Base-by-base conservation (phyloP, 352 stramenopile species). In the Phytophthora constricta region DNA sequence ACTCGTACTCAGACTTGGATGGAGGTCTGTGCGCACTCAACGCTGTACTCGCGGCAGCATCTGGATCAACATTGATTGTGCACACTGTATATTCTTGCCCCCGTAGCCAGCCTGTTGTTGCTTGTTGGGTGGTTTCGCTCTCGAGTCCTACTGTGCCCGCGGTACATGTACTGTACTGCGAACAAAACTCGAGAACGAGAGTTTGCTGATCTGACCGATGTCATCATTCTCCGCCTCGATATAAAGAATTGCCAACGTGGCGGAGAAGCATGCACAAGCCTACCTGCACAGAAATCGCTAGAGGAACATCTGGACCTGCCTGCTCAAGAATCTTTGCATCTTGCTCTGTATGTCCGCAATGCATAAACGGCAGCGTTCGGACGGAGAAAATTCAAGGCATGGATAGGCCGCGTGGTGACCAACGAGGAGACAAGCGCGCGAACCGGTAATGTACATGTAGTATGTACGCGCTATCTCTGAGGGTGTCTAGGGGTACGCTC, bases 51-150 rank as follows among this genome's bases (percentile, higher is more conserved):
- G 65, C 67, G 65, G 65, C 45, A 72, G 41, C 20, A 28, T 48
- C 26, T 22, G 25, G 50, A 62, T 70, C 56, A 65, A 50, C 48
- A 26, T 16, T 47, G 64, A 68, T 68, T 68, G 65, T 72, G 60
- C 49, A 53, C 49, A 52, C 65, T 26, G 65, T 72, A 68, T 68
- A 54, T 64, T 33, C 42, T 16, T 17, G 11, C 31, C 2, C 16
- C 3, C 26, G 48, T 65, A 65, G 55, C 46, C 62, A 64, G 26
- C 34, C 8, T 25, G 7, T 20, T 16, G 22, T 25, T 46, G 43
- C 41, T 37, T 52, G 43, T 28, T 55, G 31, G 52, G 62, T 70
- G 64, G 58, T 48, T 65, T 65, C 54, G 41, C 31, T 11, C 31
- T 37, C 13, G 17, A n/a, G 45, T 55, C 42, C 64, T 57, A 66